Conservation (phyloP, 192 early-diverging fungal genomes). For the Phlyctochytrium planicorne region DNA sequence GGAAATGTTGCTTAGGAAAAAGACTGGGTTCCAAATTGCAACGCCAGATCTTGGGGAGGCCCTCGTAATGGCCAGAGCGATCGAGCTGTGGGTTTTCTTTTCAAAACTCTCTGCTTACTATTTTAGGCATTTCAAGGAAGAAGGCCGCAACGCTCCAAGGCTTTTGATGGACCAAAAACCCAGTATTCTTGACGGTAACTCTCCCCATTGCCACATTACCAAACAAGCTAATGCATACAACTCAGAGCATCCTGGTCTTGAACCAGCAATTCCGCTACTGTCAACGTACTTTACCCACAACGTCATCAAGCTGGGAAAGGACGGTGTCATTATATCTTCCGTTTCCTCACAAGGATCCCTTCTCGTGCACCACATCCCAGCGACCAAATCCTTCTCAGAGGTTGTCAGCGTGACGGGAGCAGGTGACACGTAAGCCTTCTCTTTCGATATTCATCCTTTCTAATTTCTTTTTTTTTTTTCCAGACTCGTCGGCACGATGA, state of each 20-base stretch:
- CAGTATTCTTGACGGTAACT: not conserved
- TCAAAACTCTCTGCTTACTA: not conserved
- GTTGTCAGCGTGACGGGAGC: conserved; percentile 74
- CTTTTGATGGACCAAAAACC: not conserved
- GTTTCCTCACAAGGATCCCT: conserved; percentile 6
- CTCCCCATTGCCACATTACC: not conserved
- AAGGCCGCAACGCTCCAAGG: not conserved
- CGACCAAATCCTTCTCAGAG: conserved; percentile 14
- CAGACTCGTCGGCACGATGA: not conserved
- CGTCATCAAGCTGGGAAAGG: conserved; percentile 68
- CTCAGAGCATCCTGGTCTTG: not conserved
- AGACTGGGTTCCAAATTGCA: conserved; percentile 46
- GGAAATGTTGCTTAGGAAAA: not conserved
- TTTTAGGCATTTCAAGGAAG: not conserved
- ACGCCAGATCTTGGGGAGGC: conserved; percentile 80
- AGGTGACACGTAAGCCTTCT: conserved; percentile 59
- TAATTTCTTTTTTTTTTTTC: not conserved
- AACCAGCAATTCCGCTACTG: conserved; percentile 5
- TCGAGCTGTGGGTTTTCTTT: not conserved
- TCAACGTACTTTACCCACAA: conserved; percentile 52
- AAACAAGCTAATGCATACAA: not conserved
- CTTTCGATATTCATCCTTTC: not conserved
- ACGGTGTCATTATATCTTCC: conserved; percentile 55
- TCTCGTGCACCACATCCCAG: conserved; percentile 35
- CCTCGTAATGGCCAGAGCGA: conserved; percentile 46